Base-by-base conservation (phyloP, 163 green algal species). In the Scenedesmus sp. region DNA sequence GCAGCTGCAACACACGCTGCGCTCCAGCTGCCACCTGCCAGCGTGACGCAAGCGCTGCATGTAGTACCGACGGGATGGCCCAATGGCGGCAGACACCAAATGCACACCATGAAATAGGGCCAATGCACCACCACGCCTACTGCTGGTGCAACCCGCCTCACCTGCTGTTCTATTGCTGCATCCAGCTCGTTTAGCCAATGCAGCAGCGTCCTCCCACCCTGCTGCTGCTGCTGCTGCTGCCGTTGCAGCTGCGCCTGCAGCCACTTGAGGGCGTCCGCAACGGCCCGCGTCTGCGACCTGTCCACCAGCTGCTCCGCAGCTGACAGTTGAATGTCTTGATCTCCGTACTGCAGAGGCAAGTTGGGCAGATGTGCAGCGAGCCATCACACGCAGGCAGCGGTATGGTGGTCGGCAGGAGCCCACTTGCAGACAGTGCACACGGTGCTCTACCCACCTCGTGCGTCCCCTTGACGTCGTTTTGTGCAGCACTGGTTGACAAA, bases 271-370 rank as follows among this genome's bases (percentile, higher is more conserved):
- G 95, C 93, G 15, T 95, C 89, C 0, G 89, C 93, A 10, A 97
- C 90, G 3, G 95, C 93, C 0, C 95, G 89, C 24, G 96, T 97
- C 92, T 97, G 96, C 0, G 87, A 94, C 51, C 90, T 90, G 33
- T 98, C 96, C 5, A 95, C 94, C 9, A 98, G 92, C 91, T 98
- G 96, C 93, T 96, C 95, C 26, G 96, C 86, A 49, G 85, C 93
- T 10, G 79, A 91, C 46, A 95, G 76, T 44, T 94, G 89, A 20
- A 96, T 78, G 42, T 95, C 92, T 42, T 95, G 85, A 2, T 94
- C 84, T 70, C 93, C 88, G 51, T 85, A 92, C 61, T 92, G 76
- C 51, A 83, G 30, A 15, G 37, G 80, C 13, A 84, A 33, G 78
- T n/a, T n/a, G n/a, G n/a, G n/a, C 37, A 68, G 43, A 16, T 61